Evolutionary conservation across 805 yeast genomes (phyloP).

Genomic region (Metschnikowia santaceciliae): DNA sequence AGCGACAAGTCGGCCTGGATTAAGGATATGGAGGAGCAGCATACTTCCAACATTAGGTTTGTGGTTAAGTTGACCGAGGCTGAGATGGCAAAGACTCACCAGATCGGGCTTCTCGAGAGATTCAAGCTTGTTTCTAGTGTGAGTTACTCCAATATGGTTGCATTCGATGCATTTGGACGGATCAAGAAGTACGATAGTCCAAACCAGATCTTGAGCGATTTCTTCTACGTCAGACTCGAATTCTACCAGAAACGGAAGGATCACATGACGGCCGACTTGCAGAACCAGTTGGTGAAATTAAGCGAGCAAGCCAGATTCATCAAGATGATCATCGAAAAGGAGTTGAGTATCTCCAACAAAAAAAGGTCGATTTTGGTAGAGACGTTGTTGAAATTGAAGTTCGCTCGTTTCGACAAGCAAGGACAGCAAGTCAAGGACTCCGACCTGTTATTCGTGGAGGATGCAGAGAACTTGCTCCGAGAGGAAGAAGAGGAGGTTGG

Average conservation of each 20-base stretch:
- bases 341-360: slow-evolving; percentile 69
- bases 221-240: slow-evolving; percentile 80
- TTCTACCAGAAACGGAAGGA: slow-evolving; percentile 91
- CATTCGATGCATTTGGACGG: slow-evolving; percentile 86
- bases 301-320: slow-evolving; percentile 86
- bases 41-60: slow-evolving; percentile 75
- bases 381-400: slow-evolving; percentile 59
- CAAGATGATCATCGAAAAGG: slow-evolving; percentile 78
- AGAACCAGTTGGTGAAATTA: slow-evolving; percentile 70
- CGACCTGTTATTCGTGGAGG: slow-evolving; percentile 18
- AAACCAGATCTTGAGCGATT: slow-evolving; percentile 77
- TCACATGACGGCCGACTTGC: slow-evolving; percentile 59
- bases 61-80: slow-evolving; percentile 68
- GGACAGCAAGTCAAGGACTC: slow-evolving; percentile 56
- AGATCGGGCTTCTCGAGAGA: slow-evolving; percentile 76
- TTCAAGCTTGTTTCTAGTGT: slow-evolving; percentile 73
- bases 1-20: slow-evolving; percentile 84
- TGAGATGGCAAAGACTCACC: slow-evolving; percentile 77
- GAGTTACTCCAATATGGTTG: slow-evolving; percentile 84
- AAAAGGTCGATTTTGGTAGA: slow-evolving; percentile 60
- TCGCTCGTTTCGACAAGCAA: slow-evolving; percentile 71
- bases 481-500: slow-evolving; percentile 43
- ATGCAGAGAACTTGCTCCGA: slow-evolving; percentile 29
- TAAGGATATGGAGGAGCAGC: slow-evolving; percentile 93
- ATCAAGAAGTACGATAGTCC: slow-evolving; percentile 77